Base-by-base conservation (phyloP, 2,329 filamentous ascomycete genomes). In the Berkeleyomyces rouxiae region DNA sequence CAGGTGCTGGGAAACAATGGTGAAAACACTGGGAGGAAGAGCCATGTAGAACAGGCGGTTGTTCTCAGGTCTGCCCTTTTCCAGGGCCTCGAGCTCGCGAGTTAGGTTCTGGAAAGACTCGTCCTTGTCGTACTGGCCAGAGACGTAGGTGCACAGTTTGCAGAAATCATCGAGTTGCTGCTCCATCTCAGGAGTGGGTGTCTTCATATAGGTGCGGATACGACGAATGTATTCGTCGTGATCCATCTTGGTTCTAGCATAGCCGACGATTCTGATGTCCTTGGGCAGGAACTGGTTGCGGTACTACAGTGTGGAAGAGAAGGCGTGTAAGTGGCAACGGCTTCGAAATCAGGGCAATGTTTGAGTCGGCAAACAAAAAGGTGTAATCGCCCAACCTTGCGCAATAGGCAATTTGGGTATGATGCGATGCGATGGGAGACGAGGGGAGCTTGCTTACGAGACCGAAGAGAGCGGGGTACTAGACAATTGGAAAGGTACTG, bases 21-120 rank as follows among this genome's bases (percentile, higher is more conserved):
- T 97, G 80, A 99, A 99, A 71, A 99, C 93, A 70, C 90, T 96
- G 58, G 93, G 93, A 4, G 93, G 93, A 40, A 99, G 82, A 6
- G 93, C 93, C 93, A 99, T 99, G 82, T 99, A 99, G 79, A 99
- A 99, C 70, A 99, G 82, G 70, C 93, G 84, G 78, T 99, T 87
- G 69, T 86, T 87, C 78, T 96, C 88, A 68, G 86, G 81, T 68
- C 85, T 85, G 67, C 83, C 87, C 72, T 87, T 79, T 80, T 99
- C 93, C 40, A 97, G 78, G 69, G 89, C 83, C 72, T 89, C 83
- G 63, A 99, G 80, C 73, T 96, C 90, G 73, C 87, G 85, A 75
- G 89, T 86, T 67, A 99, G 83, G 69, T 83, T 80, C 69, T 88
- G 77, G 78, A 99, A 99, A 49, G 90, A 92, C 68, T 96, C 93